These are phyloP conservation scores for Claviceps quebecensis DNA, from an alignment of 2,329 filamentous ascomycete genomes.

Conservation along the genomic window DNA sequence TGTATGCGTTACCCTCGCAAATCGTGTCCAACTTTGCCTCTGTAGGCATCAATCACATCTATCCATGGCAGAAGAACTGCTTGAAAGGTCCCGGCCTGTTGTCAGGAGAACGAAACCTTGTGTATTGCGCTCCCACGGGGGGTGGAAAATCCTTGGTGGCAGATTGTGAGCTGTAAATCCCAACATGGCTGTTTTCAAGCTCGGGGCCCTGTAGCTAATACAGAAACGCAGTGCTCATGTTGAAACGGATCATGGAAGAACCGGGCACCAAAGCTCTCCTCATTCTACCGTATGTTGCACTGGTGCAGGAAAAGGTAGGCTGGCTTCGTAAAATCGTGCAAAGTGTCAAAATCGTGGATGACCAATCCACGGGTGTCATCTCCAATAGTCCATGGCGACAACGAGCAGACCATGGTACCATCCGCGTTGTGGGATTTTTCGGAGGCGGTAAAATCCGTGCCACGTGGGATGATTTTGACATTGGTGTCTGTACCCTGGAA, in stretches of 20 bases:
- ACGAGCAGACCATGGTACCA: conserved; percentile 40
- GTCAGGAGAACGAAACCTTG: conserved; percentile 50
- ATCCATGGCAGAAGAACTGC: conserved; percentile 68
- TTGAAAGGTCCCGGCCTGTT: conserved; percentile 54
- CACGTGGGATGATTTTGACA: conserved; percentile 61
- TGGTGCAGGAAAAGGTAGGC: conserved; percentile 66
- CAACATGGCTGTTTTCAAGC: background rate
- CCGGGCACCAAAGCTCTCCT: conserved; percentile 54
- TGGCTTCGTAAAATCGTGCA: conserved; percentile 57
- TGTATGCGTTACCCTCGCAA: conserved; percentile 45
- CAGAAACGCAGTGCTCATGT: conserved; percentile 44
- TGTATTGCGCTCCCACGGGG: conserved; percentile 69
- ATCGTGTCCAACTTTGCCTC: conserved; percentile 51
- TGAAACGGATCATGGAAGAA: conserved; percentile 54
- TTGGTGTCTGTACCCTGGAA: conserved; percentile 68
- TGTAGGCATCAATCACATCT: conserved; percentile 59
- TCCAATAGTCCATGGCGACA: conserved; percentile 34
- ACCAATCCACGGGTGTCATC: conserved; percentile 20
- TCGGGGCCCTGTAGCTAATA: conserved; percentile 1
- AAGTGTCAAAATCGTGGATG: conserved; percentile 19
- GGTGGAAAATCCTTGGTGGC: conserved; percentile 67
- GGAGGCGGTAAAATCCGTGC: conserved; percentile 55
- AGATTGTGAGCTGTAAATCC: conserved; percentile 26
- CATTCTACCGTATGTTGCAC: conserved; percentile 62
- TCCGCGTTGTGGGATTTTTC: conserved; percentile 60